These are phyloP conservation scores for Wickerhamiella azymoides DNA, from an alignment of 805 yeast genomes.

Conservation along the genomic window DNA sequence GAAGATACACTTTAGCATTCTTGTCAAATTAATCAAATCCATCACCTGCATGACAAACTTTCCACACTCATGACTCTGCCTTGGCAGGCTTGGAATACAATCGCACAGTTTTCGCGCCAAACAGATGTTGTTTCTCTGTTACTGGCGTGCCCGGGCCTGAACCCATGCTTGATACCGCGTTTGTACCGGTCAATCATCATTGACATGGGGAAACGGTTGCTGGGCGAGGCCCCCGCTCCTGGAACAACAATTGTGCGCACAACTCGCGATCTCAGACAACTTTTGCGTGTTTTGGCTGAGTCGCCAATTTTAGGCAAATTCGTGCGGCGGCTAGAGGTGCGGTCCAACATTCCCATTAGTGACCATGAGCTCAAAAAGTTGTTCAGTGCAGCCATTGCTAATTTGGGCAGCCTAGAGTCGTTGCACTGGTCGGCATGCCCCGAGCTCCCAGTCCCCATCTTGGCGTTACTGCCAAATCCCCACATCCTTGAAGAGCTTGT, in stretches of 20 bases:
- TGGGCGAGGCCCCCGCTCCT: neutral
- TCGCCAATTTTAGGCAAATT: constrained; percentile 10
- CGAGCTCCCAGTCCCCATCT: constrained; percentile 20
- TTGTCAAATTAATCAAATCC: neutral
- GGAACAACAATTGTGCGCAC: constrained; percentile 22
- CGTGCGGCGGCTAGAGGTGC: constrained; percentile 15
- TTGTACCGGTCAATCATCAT: constrained; percentile 22
- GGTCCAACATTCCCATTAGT: constrained; percentile 19
- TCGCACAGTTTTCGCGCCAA: constrained; percentile 22
- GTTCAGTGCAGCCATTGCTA: constrained; percentile 15
- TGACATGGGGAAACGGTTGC: constrained; percentile 22
- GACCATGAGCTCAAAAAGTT: constrained; percentile 18
- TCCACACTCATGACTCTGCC: constrained; percentile 16
- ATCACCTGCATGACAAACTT: neutral
- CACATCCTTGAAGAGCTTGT: constrained; percentile 11
- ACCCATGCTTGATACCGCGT: constrained; percentile 17
- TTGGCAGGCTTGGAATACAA: constrained; percentile 18
- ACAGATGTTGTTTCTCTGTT: constrained; percentile 24
- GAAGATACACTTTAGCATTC: neutral
- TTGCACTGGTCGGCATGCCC: constrained; percentile 26
- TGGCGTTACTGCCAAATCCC: constrained; percentile 15
- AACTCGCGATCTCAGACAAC: constrained; percentile 22
- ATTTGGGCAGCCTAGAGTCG: constrained; percentile 15
- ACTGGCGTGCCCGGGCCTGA: constrained; percentile 17
- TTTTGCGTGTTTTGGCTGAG: constrained; percentile 18